Base-by-base conservation (phyloP, 768 basidiomycete genomes). In the Pholiota molesta region DNA sequence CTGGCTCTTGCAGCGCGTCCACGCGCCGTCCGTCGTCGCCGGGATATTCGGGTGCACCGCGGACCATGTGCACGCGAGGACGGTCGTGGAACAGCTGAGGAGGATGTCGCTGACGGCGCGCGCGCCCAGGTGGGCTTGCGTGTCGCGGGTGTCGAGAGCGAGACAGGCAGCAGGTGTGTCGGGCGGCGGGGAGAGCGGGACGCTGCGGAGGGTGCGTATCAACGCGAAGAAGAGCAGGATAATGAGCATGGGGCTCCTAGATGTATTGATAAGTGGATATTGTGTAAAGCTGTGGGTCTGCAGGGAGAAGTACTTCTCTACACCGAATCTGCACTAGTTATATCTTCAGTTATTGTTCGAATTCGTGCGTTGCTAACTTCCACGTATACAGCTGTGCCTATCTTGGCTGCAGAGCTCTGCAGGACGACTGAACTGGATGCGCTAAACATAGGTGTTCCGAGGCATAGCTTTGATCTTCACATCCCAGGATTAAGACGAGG, bases 31-130 rank as follows among this genome's bases (percentile, higher is more conserved):
- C 3, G n/a, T 17, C 0, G 63, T 55, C 11, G 54, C 19, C 0
- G 61, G 39, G 21, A 68, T 56, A 49, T 68, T 68, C 0, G 68
- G 68, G 35, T 40, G 39, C 7, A 40, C n/a, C 1, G 39, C 8
- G 11, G 39, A 16, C 39, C 39, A 40, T 14, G 39, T 40, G 39
- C 39, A 40, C 3, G 39, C 39, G 11, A 40, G 5, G 13, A 40
- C 16, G 11, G 39, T 40, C 4, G 39, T 16, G 13, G 16, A 40
- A 10, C 39, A 40, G 39, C 39, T 40, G 39, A 40, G 14, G 8
- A 40, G 4, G n/a, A 40, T 40, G n/a, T 40, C 39, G 13, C n/a
- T 14, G 14, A 40, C 39, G 39, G 14, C n/a, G 39, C 13, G 39
- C 14, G 5, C 3, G 39, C 39, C 39, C 5, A 40, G 5, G 6